phyloP scores from a whole-genome alignment of 345 rosid species.

The Firmiana major region DNA sequence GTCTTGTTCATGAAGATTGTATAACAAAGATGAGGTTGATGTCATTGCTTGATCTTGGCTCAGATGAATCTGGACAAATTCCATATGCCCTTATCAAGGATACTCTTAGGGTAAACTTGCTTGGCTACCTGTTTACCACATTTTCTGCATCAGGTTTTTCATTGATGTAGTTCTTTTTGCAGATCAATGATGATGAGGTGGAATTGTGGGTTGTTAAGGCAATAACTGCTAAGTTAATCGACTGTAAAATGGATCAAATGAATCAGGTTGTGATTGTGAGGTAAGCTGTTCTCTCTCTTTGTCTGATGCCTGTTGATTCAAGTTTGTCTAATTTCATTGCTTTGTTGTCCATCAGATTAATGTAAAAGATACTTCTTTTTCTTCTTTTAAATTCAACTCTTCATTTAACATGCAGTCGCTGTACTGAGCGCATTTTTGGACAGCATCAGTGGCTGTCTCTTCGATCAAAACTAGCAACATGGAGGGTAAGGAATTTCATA shows the following conservation, averaged over 20 bases:
- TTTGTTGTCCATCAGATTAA: background rate
- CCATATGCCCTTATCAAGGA: constrained; percentile 60
- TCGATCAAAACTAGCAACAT: constrained; percentile 58
- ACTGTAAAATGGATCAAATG: constrained; percentile 92
- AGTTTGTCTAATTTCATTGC: background rate
- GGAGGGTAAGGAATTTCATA: constrained; percentile 57
- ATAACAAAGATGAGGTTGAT: constrained; percentile 79
- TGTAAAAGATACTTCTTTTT: background rate
- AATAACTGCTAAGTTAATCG: constrained; percentile 67
- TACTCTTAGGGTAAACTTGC: constrained; percentile 56
- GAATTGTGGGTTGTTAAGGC: constrained; percentile 91
- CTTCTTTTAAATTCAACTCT: background rate
- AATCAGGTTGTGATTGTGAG: constrained; percentile 77
- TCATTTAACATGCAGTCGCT: constrained; percentile 47
- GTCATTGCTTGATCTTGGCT: constrained; percentile 78
- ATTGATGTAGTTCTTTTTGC: constrained; percentile 12
- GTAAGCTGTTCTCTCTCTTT: constrained; percentile 29
- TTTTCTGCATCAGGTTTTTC: constrained; percentile 1
- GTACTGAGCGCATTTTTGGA: constrained; percentile 71
- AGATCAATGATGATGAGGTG: constrained; percentile 82
- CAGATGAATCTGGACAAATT: constrained; percentile 62
- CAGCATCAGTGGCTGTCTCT: constrained; percentile 65
- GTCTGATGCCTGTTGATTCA: background rate
- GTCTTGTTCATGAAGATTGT: constrained; percentile 84
- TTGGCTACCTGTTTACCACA: constrained; percentile 1